Percentiles rank a stretch among this genome's conserved stretches.
These are phyloP conservation scores for Bruguiera parviflora DNA, from an alignment of 345 rosid species.

Conservation along the genomic window DNA sequence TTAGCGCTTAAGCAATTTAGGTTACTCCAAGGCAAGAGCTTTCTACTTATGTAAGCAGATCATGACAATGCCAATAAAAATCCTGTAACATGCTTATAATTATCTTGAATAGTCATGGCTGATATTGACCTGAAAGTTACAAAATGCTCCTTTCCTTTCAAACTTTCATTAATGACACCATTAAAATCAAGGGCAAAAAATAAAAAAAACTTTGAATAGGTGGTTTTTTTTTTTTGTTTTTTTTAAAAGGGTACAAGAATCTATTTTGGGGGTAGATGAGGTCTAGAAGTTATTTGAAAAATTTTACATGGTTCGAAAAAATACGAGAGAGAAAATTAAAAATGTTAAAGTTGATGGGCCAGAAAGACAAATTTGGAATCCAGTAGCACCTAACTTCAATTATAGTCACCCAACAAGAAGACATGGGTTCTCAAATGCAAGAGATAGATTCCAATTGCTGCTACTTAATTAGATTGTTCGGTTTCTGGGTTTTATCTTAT, in stretches of 20 bases:
- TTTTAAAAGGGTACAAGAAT: too few species aligned
- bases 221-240: too few species aligned
- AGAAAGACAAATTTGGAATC: not conserved
- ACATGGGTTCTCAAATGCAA: not conserved
- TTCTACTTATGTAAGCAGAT: conserved; percentile 16
- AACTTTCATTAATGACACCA: too few species aligned
- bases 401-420: not conserved
- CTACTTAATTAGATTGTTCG: not conserved
- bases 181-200: too few species aligned
- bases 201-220: too few species aligned
- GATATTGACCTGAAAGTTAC: too few species aligned
- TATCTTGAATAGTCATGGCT: not conserved
- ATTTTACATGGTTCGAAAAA: too few species aligned
- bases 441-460: not conserved
- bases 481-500: not conserved
- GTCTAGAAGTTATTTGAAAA: not conserved
- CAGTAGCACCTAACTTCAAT: not conserved
- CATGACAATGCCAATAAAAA: conserved; percentile 14
- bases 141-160: too few species aligned
- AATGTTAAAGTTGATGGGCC: too few species aligned
- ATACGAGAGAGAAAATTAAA: too few species aligned
- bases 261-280: too few species aligned
- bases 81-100: not conserved
- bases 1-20: conserved; percentile 75
- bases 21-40: conserved; percentile 31